A percentile compares a stretch with the other conserved stretches of the same genome.
phyloP scores from a whole-genome alignment of 2,329 filamentous ascomycete species.

The Fusarium begoniae region DNA sequence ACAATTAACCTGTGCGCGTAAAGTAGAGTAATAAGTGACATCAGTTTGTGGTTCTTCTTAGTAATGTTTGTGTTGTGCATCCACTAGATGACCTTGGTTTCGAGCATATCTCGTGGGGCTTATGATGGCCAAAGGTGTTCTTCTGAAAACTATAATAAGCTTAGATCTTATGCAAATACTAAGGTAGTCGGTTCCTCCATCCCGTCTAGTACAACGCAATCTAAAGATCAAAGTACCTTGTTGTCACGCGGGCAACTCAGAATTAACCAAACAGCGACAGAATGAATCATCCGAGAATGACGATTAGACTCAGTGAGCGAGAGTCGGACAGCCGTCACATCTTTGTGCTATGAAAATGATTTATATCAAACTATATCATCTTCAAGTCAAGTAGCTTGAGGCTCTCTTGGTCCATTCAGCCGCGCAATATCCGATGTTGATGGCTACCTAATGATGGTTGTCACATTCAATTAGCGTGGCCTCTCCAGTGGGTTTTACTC shows the following conservation, averaged over 20 bases:
- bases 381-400: not conserved
- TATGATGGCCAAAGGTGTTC: not conserved
- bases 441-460: not conserved
- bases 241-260: not conserved
- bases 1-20: not conserved
- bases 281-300: not conserved
- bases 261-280: not conserved
- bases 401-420: not conserved
- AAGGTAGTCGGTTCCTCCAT: not conserved
- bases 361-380: not conserved
- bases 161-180: not conserved
- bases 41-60: not conserved
- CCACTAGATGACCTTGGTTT: not conserved
- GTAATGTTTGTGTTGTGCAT: not conserved
- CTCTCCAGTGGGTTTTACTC: slow-evolving; percentile 11
- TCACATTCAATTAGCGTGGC: slow-evolving; percentile 13
- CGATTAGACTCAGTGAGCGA: not conserved
- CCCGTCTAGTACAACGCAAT: not conserved
- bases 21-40: not conserved
- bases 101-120: not conserved
- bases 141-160: not conserved
- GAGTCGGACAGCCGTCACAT: not conserved
- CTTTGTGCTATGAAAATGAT: not conserved
- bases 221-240: not conserved
- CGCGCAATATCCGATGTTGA: slow-evolving; percentile 12